Conservation (phyloP, 192 early-diverging fungal genomes). For the Borealophlyctis nickersoniae region DNA sequence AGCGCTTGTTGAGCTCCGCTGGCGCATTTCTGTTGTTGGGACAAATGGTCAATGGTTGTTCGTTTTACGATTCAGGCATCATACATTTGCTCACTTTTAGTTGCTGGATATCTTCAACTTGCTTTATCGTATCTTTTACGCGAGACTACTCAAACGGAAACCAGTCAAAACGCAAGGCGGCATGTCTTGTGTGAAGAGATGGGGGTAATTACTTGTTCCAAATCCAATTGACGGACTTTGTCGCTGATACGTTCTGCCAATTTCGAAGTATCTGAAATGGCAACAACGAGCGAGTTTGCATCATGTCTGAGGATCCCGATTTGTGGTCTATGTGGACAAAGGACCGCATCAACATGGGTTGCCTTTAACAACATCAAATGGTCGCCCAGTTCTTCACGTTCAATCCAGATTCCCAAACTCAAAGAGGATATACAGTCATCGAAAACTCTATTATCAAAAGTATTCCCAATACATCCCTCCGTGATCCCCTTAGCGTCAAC, state of each 20-base stretch:
- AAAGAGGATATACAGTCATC: too few species aligned
- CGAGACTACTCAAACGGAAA: slow-evolving; percentile 50
- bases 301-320: slow-evolving; percentile 42
- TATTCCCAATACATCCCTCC: too few species aligned
- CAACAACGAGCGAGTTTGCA: slow-evolving; percentile 28
- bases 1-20: slow-evolving; percentile 64
- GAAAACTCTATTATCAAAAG: too few species aligned
- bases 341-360: background rate
- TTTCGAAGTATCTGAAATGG: slow-evolving; percentile 62
- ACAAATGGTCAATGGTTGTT: background rate
- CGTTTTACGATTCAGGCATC: slow-evolving; percentile 3
- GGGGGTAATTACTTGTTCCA: slow-evolving; percentile 48
- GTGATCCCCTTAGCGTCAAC: too few species aligned
- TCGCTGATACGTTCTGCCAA: slow-evolving; percentile 81
- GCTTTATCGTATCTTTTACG: slow-evolving; percentile 64
- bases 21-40: slow-evolving; percentile 51
- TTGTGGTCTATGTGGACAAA: slow-evolving; percentile 27
- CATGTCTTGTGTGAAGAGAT: too few species aligned
- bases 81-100: slow-evolving; percentile 31
- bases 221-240: slow-evolving; percentile 80
- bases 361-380: background rate
- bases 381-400: background rate
- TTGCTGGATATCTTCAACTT: slow-evolving; percentile 67
- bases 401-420: background rate
- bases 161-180: too few species aligned